Percentiles rank a stretch among this genome's conserved stretches.
Conservation (phyloP, 805 yeast species). For the Barnettozyma siamensis region DNA sequence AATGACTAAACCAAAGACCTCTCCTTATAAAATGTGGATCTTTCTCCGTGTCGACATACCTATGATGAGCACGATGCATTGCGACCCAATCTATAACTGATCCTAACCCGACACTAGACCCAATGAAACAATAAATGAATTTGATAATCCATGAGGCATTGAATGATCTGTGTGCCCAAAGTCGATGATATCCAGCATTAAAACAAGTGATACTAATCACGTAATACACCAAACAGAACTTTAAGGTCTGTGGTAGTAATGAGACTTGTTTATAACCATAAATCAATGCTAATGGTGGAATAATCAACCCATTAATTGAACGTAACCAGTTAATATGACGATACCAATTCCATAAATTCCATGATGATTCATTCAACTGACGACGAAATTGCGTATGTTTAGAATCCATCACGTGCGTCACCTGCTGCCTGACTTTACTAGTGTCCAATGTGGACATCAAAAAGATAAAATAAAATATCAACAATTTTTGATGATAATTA, state of each 20-base stretch:
- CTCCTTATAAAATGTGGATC: slow-evolving; percentile 85
- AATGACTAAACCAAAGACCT: slow-evolving; percentile 76
- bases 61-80: slow-evolving; percentile 85
- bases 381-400: slow-evolving; percentile 14
- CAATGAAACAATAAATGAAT: slow-evolving; percentile 49
- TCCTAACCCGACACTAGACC: slow-evolving; percentile 73
- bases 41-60: slow-evolving; percentile 78
- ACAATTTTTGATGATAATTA: too few species aligned
- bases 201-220: slow-evolving; percentile 60
- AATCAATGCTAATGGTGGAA: slow-evolving; percentile 48
- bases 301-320: slow-evolving; percentile 43
- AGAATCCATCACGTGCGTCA: slow-evolving; percentile 7
- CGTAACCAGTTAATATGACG: slow-evolving; percentile 63
- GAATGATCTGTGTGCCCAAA: slow-evolving; percentile 62
- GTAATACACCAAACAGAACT: slow-evolving; percentile 52
- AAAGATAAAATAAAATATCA: too few species aligned
- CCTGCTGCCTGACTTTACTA: slow-evolving; percentile 3
- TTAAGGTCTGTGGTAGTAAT: slow-evolving; percentile 44
- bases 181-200: slow-evolving; percentile 80
- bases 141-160: slow-evolving; percentile 40
- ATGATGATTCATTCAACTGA: slow-evolving; percentile 21
- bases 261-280: slow-evolving; percentile 36
- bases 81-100: slow-evolving; percentile 75
- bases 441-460: slow-evolving; percentile 3
- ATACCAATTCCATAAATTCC: slow-evolving; percentile 70